Evolutionary conservation across 805 yeast genomes (phyloP).

Genomic region (Yueomyces sinensis): DNA sequence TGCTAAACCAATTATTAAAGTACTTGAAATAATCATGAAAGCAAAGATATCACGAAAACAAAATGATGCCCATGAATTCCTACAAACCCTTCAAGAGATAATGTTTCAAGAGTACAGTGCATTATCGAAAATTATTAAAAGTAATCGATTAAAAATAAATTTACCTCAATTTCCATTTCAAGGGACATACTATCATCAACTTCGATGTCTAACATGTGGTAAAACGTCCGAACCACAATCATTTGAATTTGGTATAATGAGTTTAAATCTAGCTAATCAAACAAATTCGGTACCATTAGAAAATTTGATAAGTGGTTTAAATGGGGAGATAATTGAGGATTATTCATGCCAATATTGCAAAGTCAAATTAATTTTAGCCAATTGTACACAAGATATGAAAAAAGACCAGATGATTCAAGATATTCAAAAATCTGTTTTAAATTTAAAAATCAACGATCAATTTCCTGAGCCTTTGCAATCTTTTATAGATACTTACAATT

Average conservation of each 20-base stretch:
- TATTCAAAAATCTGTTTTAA: too few relatives aligned
- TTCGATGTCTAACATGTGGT: conserved; percentile 59
- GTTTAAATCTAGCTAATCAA: conserved; percentile 59
- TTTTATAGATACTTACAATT: conserved; percentile 35
- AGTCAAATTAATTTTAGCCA: conserved; percentile 25
- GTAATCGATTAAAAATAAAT: conserved; percentile 4
- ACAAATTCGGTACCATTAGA: conserved; percentile 34
- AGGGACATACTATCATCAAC: conserved; percentile 51
- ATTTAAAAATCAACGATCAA: conserved; percentile 48
- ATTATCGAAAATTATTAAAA: conserved; percentile 24
- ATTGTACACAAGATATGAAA: not conserved
- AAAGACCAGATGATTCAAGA: not conserved
- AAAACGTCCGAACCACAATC: conserved; percentile 43
- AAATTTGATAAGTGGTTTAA: conserved; percentile 41
- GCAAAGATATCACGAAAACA: conserved; percentile 69
- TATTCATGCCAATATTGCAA: conserved; percentile 73
- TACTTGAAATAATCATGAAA: conserved; percentile 57
- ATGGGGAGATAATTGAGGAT: conserved; percentile 58
- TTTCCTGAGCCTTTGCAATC: conserved; percentile 35
- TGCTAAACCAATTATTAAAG: conserved; percentile 68
- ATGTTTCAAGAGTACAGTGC: conserved; percentile 49
- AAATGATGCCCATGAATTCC: conserved; percentile 91
- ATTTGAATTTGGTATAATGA: conserved; percentile 55
- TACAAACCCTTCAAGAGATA: conserved; percentile 70
- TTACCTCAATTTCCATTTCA: conserved; percentile 63